Conservation (phyloP, 192 early-diverging fungal species). For the Coemansia sp. region DNA sequence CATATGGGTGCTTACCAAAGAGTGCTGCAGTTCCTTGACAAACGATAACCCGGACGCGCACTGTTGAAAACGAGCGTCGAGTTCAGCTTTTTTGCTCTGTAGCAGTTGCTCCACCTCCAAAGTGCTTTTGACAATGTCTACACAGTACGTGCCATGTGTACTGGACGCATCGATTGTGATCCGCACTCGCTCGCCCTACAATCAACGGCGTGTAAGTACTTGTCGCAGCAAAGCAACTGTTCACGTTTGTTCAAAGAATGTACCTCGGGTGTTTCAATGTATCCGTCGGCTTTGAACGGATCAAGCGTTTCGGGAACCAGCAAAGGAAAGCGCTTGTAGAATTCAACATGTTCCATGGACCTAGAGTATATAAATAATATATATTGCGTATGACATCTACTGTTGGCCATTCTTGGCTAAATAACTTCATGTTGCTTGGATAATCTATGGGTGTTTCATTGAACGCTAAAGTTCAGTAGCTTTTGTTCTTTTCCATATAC, state of each 20-base stretch:
- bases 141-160: slow-evolving; percentile 19
- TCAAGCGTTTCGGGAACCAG: slow-evolving; percentile 31
- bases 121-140: slow-evolving; percentile 34
- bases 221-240: not conserved
- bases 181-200: slow-evolving; percentile 15
- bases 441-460: too few species aligned
- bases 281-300: slow-evolving; percentile 39
- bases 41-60: slow-evolving; percentile 43
- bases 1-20: slow-evolving; percentile 27
- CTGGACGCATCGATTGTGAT: slow-evolving; percentile 22
- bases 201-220: not conserved
- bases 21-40: slow-evolving; percentile 39
- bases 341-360: slow-evolving; percentile 37
- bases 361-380: too few species aligned
- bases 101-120: slow-evolving; percentile 19
- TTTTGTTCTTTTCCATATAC: too few species aligned
- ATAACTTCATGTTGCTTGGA: too few species aligned
- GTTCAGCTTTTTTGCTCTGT: slow-evolving; percentile 10
- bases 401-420: too few species aligned
- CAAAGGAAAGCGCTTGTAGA: slow-evolving; percentile 43
- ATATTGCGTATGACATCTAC: too few species aligned
- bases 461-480: too few species aligned
- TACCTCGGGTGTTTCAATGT: slow-evolving; percentile 29
- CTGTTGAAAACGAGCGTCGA: slow-evolving; percentile 38
- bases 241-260: not conserved